Percentiles rank a stretch among this genome's conserved stretches.
Evolutionary conservation across 257 asterid species (phyloP).

Genomic region (Solanum medicagineum): DNA sequence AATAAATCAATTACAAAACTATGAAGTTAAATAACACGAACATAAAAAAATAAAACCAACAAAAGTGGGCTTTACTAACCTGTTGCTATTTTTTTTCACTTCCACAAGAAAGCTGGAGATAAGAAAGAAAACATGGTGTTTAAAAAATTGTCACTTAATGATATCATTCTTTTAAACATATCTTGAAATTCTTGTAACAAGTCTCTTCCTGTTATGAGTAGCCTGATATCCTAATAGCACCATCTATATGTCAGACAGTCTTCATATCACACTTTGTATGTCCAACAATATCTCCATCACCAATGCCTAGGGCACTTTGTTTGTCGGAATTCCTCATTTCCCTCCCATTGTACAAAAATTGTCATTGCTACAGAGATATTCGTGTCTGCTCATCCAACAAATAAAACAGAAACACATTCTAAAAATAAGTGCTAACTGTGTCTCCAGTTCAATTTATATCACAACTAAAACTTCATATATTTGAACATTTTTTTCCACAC

Average conservation of each 20-base stretch:
- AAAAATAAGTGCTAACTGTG: no score
- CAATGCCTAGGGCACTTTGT: slow-evolving; percentile 59
- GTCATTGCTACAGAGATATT: slow-evolving; percentile 76
- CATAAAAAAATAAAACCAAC: background rate
- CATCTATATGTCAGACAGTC: background rate
- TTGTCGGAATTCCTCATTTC: slow-evolving; percentile 70
- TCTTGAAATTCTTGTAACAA: background rate
- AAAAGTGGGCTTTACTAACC: background rate
- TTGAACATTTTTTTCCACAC: no score
- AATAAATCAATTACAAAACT: background rate
- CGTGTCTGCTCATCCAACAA: slow-evolving; percentile 43
- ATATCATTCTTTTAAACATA: background rate
- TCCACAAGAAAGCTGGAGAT: background rate
- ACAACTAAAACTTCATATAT: background rate
- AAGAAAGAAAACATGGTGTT: background rate
- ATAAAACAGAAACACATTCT: background rate
- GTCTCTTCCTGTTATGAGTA: background rate
- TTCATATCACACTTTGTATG: background rate
- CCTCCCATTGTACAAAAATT: slow-evolving; percentile 60
- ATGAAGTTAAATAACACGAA: background rate
- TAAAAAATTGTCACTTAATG: background rate
- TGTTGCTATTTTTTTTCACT: background rate
- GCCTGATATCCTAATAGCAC: background rate
- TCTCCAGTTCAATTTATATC: background rate
- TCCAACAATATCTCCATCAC: slow-evolving; percentile 48